Base-by-base conservation (phyloP, 202 grass and related monocot species). In the Panicum virgatum region DNA sequence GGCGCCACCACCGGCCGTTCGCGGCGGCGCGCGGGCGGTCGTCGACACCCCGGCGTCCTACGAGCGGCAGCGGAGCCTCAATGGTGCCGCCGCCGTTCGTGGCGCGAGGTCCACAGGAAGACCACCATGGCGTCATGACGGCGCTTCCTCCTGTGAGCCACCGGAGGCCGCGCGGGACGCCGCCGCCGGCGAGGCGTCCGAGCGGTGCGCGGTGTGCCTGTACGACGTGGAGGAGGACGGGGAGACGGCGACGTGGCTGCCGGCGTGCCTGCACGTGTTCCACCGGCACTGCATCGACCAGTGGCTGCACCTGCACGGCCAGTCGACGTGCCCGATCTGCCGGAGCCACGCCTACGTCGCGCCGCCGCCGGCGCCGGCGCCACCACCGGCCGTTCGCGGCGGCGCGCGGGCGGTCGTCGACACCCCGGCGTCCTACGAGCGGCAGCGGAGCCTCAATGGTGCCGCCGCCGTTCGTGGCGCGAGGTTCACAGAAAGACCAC, bases 291-390 rank as follows among this genome's bases (percentile, higher is more conserved):
- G 68, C 44, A 50, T 71, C 68, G 44, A 71, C 25, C 43, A 18
- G 25, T 71, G 68, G 68, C 20, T 56, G 20, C 46, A 48, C 46
- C 39, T 44, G 65, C 25, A 2, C 22, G 44, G 15, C 7, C 25
- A 48, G 15, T 32, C 68, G 8, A 71, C 25, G 68, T 71, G 68
- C 44, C 68, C 69, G 8, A 12, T 72, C 26, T 72, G 69, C 69
- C 46, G 69, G 44, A 19, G 44, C 68, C 5, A 20, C 25, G 68
- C 44, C 68, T 6, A 32, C 16, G 26, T 20, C 48, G 14, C 46
- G 0, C n/a, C n/a, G 68, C 52, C 8, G 52, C 7, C n/a, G n/a
- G n/a, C n/a, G n/a, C n/a, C n/a, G n/a, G n/a, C n/a, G n/a, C n/a
- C n/a, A n/a, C n/a, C n/a, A n/a, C n/a, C n/a, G n/a, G n/a, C n/a